These are phyloP conservation scores for Aspergillus tubingensis DNA, from an alignment of 2,329 filamentous ascomycete genomes.

Conservation along the genomic window DNA sequence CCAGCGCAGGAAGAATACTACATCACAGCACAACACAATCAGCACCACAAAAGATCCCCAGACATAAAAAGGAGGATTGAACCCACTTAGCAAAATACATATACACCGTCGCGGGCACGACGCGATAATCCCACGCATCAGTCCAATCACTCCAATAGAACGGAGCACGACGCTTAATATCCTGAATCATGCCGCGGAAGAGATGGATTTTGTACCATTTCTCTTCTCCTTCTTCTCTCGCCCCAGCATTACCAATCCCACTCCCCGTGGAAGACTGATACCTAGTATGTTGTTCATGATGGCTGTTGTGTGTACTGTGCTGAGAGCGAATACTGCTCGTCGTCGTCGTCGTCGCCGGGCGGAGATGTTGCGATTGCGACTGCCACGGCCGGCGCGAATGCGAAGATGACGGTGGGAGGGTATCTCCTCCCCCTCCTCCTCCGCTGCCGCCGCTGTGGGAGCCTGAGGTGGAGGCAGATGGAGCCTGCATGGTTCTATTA, in stretches of 20 bases:
- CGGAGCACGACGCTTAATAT: constrained; percentile 71
- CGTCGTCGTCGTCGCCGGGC: background rate
- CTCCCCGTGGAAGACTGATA: too few species aligned
- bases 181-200: constrained; percentile 78
- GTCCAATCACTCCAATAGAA: constrained; percentile 81
- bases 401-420: constrained; percentile 16
- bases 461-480: background rate
- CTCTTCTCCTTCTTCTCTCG: constrained; percentile 4
- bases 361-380: background rate
- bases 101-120: constrained; percentile 82
- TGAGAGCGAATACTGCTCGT: background rate
- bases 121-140: constrained; percentile 88
- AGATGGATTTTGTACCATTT: constrained; percentile 74
- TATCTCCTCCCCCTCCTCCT: background rate
- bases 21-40: background rate
- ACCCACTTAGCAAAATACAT: constrained; percentile 93
- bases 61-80: background rate
- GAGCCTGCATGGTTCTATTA: background rate
- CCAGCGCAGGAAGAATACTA: constrained; percentile 82
- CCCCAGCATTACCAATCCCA: too few species aligned
- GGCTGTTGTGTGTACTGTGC: background rate
- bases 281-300: background rate
- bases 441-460: background rate
- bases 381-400: constrained; percentile 10
- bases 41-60: background rate